Conservation (phyloP, 177 flowering plant species). For the Vitis hybrid region DNA sequence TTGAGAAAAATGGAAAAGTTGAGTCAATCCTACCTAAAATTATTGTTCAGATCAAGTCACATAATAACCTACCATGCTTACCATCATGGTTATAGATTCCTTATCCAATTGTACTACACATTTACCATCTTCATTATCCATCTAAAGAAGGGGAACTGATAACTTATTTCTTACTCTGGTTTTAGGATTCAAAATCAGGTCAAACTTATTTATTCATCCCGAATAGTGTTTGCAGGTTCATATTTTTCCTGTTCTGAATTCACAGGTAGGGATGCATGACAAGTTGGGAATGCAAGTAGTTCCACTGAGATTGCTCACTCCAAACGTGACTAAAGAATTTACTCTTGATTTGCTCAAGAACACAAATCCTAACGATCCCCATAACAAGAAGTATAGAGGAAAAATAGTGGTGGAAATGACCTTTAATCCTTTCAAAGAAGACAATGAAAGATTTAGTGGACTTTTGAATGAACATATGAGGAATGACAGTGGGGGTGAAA, state of each 20-base stretch:
- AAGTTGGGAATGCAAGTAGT: constrained; percentile 73
- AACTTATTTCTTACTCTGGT: too few relatives aligned
- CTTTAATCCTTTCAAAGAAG: constrained; percentile 60
- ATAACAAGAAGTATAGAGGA: constrained; percentile 64
- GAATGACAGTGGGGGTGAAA: constrained; percentile 15
- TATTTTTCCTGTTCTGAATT: background rate
- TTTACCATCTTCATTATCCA: too few relatives aligned
- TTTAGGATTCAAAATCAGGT: too few relatives aligned
- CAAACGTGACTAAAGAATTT: constrained; percentile 48
- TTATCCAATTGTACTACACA: background rate
- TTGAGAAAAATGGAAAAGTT: too few relatives aligned
- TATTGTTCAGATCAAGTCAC: too few relatives aligned
- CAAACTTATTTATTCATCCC: too few relatives aligned
- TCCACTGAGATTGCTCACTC: constrained; percentile 52
- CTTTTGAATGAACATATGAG: constrained; percentile 19
- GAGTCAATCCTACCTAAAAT: too few relatives aligned
- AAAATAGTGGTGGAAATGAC: constrained; percentile 59
- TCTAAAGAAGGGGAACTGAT: too few relatives aligned
- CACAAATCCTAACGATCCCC: constrained; percentile 47
- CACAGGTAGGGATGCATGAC: constrained; percentile 79
- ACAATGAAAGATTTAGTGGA: constrained; percentile 36
- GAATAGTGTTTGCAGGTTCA: background rate
- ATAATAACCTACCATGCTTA: too few relatives aligned
- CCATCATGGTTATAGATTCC: too few relatives aligned
- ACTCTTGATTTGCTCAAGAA: constrained; percentile 68